Conservation (phyloP, 2,329 filamentous ascomycete species). For the Onygena corvina region DNA sequence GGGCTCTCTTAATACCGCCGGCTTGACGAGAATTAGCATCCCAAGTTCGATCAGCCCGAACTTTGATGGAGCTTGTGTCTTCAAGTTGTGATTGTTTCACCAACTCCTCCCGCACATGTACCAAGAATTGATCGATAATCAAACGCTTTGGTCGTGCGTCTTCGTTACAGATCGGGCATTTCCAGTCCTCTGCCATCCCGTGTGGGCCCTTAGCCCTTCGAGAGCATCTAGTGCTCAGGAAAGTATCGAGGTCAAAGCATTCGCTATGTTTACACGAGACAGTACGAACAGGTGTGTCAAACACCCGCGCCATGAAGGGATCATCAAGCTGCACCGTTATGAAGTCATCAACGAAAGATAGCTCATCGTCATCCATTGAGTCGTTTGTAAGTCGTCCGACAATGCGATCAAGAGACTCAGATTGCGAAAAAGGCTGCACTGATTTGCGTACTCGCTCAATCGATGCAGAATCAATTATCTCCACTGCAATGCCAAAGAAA, state of each 20-base stretch:
- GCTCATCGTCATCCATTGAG: constrained; percentile 47
- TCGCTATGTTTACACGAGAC: constrained; percentile 61
- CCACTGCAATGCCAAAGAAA: constrained; percentile 49
- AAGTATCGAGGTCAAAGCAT: constrained; percentile 81
- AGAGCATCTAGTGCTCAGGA: constrained; percentile 52
- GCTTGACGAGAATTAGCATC: constrained; percentile 31
- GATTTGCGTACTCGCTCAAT: constrained; percentile 29
- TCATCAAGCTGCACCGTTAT: constrained; percentile 54
- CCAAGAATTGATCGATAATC: constrained; percentile 61
- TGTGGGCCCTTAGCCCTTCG: constrained; percentile 28
- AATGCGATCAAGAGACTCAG: constrained; percentile 47
- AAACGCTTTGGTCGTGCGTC: constrained; percentile 67
- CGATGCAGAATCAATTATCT: constrained; percentile 49
- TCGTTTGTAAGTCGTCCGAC: constrained; percentile 32
- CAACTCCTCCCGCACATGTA: constrained; percentile 48
- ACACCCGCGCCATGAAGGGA: constrained; percentile 54
- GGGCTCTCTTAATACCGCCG: neutral
- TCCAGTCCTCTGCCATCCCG: constrained; percentile 50
- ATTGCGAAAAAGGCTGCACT: constrained; percentile 34
- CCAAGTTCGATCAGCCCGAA: constrained; percentile 57
- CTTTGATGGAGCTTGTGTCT: constrained; percentile 48
- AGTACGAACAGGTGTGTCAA: constrained; percentile 60
- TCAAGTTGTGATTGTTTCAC: constrained; percentile 37
- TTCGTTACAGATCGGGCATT: constrained; percentile 66
- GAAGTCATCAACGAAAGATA: constrained; percentile 47